phyloP scores from a whole-genome alignment of 306 rosid species.

The Lithocarpus polystachyus region DNA sequence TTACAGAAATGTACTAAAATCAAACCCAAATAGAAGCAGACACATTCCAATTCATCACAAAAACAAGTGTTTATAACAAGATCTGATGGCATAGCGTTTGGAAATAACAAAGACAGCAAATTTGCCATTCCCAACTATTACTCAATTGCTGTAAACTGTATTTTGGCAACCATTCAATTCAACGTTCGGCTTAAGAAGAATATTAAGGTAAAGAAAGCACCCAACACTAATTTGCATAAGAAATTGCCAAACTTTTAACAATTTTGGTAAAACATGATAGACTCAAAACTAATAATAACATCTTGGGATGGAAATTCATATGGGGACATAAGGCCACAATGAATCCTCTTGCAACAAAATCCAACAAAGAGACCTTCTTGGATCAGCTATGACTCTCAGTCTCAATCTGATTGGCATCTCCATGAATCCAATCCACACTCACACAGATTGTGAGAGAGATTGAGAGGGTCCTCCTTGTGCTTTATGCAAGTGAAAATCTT shows the following conservation, averaged over 20 bases:
- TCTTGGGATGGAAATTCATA: neutral
- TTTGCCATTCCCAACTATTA: neutral
- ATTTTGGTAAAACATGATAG: neutral
- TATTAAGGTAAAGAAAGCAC: neutral
- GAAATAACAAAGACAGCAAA: neutral
- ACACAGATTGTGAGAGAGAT: neutral
- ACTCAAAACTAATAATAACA: neutral
- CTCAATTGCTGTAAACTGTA: neutral
- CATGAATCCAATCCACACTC: neutral
- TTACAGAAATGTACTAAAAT: too few relatives aligned
- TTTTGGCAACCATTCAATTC: neutral
- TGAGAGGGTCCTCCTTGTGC: neutral
- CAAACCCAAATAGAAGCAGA: too few relatives aligned
- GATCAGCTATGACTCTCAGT: neutral
- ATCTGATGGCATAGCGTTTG: neutral
- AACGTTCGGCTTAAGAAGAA: neutral
- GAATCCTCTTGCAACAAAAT: neutral
- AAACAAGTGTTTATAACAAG: neutral
- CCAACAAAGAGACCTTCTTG: neutral
- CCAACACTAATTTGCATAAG: neutral
- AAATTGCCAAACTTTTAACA: neutral
- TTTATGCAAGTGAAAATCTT: neutral
- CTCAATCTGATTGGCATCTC: constrained; percentile 3
- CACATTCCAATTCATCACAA: too few relatives aligned
- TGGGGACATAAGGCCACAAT: neutral